Evolutionary conservation across 2,329 filamentous ascomycete genomes (phyloP), one percentile per base, ranked within the genome.

Genomic region (Epicoccum nigrum): DNA sequence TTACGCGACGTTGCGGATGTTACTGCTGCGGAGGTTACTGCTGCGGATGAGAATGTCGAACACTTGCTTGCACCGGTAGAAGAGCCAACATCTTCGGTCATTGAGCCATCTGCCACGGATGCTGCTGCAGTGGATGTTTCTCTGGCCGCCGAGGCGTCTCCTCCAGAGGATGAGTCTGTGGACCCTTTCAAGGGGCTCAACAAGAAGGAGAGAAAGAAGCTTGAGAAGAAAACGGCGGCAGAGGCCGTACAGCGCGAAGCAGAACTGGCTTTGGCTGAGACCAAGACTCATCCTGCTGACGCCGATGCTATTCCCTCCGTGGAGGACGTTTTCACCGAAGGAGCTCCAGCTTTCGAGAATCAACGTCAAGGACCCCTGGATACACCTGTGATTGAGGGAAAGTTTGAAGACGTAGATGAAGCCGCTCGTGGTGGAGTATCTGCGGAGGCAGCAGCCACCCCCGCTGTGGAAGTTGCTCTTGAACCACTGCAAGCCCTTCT

Each of bases 141-240:
- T 31, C 13, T n/a, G n/a, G n/a, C 15, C n/a, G 33, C 19, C 15
- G 43, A 38, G 7, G 7, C 28, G n/a, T 23, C 33, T 3, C 2
- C 20, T 3, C 16, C 3, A 4, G 32, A 49, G 16, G 13, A 21
- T 34, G 21, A 54, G 47, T 67, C 66, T 21, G 50, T 61, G 2
- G 67, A 51, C 19, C 48, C 35, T 0, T 51, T 51, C 20, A 13
- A 27, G n/a, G 48, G 48, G 5, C 42, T 51, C 7, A 51, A 25
- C 16, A 51, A 51, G 25, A 51, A 40, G 11, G 21, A 51, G 27
- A 60, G 51, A 31, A 66, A 65, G 56, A 68, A 61, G 55, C 53
- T 67, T 9, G 58, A 64, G 44, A 57, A 63, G 37, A 50, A 51
- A 27, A n/a, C n/a, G n/a, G 39, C 39, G 6, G 23, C n/a, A 17